A percentile compares a stretch with the other conserved stretches of the same genome.
Evolutionary conservation across 352 stramenopile genomes (phyloP).

Genomic region (Phytophthora agathidicida): DNA sequence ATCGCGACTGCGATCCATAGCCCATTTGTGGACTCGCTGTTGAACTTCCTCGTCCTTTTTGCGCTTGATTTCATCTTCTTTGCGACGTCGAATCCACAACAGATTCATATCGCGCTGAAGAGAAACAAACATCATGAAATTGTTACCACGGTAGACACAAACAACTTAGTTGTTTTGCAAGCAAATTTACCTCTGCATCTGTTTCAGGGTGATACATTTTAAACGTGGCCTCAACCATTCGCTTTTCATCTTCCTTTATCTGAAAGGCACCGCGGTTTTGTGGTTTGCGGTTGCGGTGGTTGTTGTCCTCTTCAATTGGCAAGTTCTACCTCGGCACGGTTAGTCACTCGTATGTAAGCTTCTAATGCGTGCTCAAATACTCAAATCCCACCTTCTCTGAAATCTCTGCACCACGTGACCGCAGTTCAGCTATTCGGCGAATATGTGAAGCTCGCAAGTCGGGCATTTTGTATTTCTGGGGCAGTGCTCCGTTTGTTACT

Average conservation of each 20-base stretch:
- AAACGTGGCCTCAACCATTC: constrained; percentile 57
- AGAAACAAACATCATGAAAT: neutral
- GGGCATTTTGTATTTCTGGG: constrained; percentile 63
- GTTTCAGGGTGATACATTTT: constrained; percentile 66
- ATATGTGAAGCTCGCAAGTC: constrained; percentile 71
- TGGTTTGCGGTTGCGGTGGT: neutral
- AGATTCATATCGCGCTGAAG: constrained; percentile 71
- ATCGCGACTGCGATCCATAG: constrained; percentile 65
- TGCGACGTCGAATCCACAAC: constrained; percentile 60
- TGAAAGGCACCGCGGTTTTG: constrained; percentile 22
- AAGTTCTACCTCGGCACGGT: neutral
- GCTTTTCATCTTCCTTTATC: constrained; percentile 25
- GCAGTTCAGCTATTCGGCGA: constrained; percentile 66
- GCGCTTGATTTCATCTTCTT: constrained; percentile 50
- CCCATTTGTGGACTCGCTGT: constrained; percentile 58
- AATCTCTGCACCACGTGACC: constrained; percentile 41
- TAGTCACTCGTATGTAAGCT: too few species aligned
- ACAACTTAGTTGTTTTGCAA: too few species aligned
- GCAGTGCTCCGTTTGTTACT: too few species aligned
- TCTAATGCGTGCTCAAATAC: too few species aligned
- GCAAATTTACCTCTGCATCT: constrained; percentile 54
- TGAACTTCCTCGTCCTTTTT: constrained; percentile 59
- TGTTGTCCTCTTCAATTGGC: constrained; percentile 20
- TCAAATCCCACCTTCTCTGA: constrained; percentile 29
- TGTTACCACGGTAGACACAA: too few species aligned